These are phyloP conservation scores for Candida sanyiensis DNA, from an alignment of 805 yeast species.

Conservation along the genomic window DNA sequence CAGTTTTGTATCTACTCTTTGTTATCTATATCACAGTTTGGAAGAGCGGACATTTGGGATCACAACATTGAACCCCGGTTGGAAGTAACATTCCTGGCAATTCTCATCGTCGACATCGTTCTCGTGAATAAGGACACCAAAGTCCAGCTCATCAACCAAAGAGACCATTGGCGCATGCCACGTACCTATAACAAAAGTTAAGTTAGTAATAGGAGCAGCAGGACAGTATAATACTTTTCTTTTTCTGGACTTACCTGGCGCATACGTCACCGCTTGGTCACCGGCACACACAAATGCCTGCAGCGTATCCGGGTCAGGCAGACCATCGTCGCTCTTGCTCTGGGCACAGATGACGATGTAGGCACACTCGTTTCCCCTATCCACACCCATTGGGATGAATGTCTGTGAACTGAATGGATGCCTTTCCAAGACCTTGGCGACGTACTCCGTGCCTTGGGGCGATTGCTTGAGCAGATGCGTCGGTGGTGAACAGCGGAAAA, in stretches of 20 bases:
- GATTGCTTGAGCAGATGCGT: constrained; percentile 36
- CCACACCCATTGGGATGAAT: constrained; percentile 86
- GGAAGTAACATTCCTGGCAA: constrained; percentile 71
- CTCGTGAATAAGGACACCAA: constrained; percentile 85
- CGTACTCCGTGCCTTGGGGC: constrained; percentile 15
- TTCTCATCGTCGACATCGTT: constrained; percentile 76
- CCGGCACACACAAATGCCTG: constrained; percentile 74
- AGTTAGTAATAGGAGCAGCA: no score
- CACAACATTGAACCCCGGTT: constrained; percentile 45
- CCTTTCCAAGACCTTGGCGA: constrained; percentile 67
- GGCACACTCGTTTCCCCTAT: constrained; percentile 36
- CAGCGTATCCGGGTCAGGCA: constrained; percentile 58
- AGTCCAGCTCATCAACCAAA: constrained; percentile 61
- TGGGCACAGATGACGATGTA: constrained; percentile 80
- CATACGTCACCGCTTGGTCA: constrained; percentile 86
- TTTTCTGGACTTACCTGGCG: constrained; percentile 35
- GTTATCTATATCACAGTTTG: constrained; percentile 1
- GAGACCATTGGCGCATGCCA: constrained; percentile 99
- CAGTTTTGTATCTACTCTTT: no score
- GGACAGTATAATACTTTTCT: no score
- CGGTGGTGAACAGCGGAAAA: constrained; percentile 79
- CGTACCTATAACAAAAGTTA: constrained; percentile 29
- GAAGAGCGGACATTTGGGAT: constrained; percentile 6
- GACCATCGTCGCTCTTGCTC: constrained; percentile 32
- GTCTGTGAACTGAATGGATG: constrained; percentile 90